Percentiles rank a stretch among this genome's conserved stretches.
phyloP scores from a whole-genome alignment of 225 moss, liverwort and hornwort genomes.

The Pleurozium schreberi region DNA sequence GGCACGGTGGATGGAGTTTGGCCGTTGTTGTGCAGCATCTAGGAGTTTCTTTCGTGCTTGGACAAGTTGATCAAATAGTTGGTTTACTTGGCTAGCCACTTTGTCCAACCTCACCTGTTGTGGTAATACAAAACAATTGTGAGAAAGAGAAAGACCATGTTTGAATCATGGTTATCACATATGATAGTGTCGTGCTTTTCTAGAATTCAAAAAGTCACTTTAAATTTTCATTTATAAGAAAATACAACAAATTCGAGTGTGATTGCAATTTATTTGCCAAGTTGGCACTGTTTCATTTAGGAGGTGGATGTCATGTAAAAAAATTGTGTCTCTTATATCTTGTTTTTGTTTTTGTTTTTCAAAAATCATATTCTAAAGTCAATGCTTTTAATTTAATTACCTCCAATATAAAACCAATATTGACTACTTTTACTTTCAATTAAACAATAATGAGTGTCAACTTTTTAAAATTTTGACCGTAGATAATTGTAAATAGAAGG shows the following conservation, averaged over 20 bases:
- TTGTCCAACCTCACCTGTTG: slow-evolving; percentile 18
- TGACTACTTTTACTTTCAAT: no score
- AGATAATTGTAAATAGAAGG: no score
- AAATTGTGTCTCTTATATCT: no score
- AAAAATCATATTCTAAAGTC: no score
- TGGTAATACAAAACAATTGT: background rate
- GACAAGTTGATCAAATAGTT: slow-evolving; percentile 33
- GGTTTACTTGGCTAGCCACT: slow-evolving; percentile 25
- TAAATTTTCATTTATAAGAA: rapidly evolving
- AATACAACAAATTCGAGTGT: no score
- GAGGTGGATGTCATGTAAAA: no score
- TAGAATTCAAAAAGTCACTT: background rate
- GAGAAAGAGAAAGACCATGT: background rate
- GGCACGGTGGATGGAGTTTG: slow-evolving; percentile 5
- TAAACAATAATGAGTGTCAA: no score
- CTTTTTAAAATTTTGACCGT: no score
- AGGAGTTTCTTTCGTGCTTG: slow-evolving; percentile 26
- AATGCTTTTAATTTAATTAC: no score
- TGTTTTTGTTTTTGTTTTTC: no score
- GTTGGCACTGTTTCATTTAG: background rate
- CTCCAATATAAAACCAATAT: no score
- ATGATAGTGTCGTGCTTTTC: rapidly evolving
- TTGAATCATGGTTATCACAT: background rate
- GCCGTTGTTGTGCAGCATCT: slow-evolving; percentile 19
- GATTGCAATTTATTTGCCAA: background rate